A percentile compares a stretch with the other conserved stretches of the same genome.
phyloP scores from a whole-genome alignment of 2,329 filamentous ascomycete genomes.

The Tolypocladium ophioglossoides region DNA sequence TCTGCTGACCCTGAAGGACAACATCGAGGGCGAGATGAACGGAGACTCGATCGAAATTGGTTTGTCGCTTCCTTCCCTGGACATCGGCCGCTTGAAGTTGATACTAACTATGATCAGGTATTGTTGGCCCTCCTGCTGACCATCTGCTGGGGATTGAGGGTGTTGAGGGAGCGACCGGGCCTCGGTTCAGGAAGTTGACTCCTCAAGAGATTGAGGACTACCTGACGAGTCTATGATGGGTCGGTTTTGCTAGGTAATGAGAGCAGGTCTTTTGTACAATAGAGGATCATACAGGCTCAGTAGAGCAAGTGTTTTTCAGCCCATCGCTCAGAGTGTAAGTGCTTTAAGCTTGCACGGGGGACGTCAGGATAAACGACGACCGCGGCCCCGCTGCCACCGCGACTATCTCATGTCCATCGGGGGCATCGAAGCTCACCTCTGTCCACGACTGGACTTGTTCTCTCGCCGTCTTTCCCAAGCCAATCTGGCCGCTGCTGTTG shows the following conservation, averaged over 20 bases:
- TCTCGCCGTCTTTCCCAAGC: constrained; percentile 20
- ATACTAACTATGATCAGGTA: constrained; percentile 48
- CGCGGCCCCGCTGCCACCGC: constrained; percentile 38
- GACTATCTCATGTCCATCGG: constrained; percentile 16
- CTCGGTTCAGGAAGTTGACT: constrained; percentile 86
- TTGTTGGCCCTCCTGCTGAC: constrained; percentile 88
- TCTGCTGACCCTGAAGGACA: constrained; percentile 93
- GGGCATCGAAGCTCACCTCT: constrained; percentile 19
- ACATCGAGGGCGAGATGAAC: constrained; percentile 98
- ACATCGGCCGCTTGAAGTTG: neutral
- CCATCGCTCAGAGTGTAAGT: neutral
- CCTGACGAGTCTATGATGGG: constrained; percentile 82
- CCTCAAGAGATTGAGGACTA: constrained; percentile 99
- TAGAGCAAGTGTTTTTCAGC: constrained; percentile 10
- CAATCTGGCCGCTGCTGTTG: constrained; percentile 50
- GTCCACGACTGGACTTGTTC: constrained; percentile 22
- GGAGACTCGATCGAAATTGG: constrained; percentile 97
- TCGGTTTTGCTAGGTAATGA: constrained; percentile 10
- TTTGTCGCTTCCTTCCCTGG: constrained; percentile 28
- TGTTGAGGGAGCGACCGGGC: constrained; percentile 73
- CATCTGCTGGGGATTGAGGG: constrained; percentile 87
- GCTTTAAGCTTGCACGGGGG: constrained; percentile 8
- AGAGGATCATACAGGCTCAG: constrained; percentile 31
- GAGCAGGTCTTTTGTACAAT: constrained; percentile 32
- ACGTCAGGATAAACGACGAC: constrained; percentile 37